phyloP scores from a whole-genome alignment of 371 early-diverging fungal species.

The Mycotypha africana region DNA sequence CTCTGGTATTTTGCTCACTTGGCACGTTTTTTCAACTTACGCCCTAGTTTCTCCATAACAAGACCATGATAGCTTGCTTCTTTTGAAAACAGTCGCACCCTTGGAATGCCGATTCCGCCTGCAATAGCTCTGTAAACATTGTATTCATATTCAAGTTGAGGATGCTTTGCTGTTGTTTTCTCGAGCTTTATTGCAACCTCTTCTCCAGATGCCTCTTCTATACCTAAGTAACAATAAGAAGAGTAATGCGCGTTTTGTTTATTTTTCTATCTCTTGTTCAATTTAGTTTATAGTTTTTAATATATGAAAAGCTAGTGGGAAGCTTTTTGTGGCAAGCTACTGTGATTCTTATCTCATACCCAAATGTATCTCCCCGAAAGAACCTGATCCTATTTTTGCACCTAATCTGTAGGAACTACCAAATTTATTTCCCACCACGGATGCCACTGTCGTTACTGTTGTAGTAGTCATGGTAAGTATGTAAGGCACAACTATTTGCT shows the following conservation, averaged over 20 bases:
- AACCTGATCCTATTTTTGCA: slow-evolving; percentile 93
- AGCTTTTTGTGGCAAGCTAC: background rate
- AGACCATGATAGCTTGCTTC: slow-evolving; percentile 91
- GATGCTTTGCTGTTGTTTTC: slow-evolving; percentile 84
- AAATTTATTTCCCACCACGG: slow-evolving; percentile 14
- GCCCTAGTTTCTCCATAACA: slow-evolving; percentile 98
- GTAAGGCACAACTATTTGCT: no score
- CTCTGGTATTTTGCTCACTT: background rate
- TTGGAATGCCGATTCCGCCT: slow-evolving; percentile 94
- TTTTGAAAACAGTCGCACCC: slow-evolving; percentile 87
- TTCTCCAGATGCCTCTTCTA: slow-evolving; percentile 83
- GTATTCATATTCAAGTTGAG: slow-evolving; percentile 95
- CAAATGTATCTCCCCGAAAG: slow-evolving; percentile 97
- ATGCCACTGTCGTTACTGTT: slow-evolving; percentile 1
- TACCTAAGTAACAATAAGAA: slow-evolving; percentile 38
- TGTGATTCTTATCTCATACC: slow-evolving; percentile 37
- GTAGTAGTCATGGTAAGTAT: slow-evolving; percentile 3
- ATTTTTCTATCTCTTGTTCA: background rate
- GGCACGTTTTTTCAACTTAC: slow-evolving; percentile 25
- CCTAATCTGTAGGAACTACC: slow-evolving; percentile 86
- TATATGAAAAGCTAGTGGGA: no score
- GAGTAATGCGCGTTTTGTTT: background rate
- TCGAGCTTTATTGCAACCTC: slow-evolving; percentile 96
- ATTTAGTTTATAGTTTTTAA: no score
- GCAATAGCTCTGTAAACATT: slow-evolving; percentile 90